Evolutionary conservation across 2,329 filamentous ascomycete genomes (phyloP).

Genomic region (Leptographium flavum): DNA sequence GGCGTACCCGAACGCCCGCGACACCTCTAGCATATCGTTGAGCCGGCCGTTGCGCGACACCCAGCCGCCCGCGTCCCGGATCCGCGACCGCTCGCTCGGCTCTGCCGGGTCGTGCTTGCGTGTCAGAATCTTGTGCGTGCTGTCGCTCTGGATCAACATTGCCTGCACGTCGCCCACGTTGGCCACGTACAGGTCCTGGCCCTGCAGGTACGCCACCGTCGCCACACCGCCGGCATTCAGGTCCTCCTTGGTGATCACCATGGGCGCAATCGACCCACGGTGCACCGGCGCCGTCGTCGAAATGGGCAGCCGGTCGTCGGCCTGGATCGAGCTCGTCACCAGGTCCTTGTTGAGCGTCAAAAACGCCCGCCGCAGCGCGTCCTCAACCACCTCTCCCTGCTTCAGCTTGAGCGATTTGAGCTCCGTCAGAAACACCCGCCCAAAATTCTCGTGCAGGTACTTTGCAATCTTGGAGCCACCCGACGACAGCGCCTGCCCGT

Average conservation of each 20-base stretch:
- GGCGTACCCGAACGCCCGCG: constrained; percentile 87
- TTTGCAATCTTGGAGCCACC: constrained; percentile 94
- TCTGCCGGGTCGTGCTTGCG: constrained; percentile 90
- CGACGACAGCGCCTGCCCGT: constrained; percentile 76
- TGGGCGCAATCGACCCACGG: constrained; percentile 51
- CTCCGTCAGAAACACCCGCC: constrained; percentile 68
- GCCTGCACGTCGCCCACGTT: constrained; percentile 94
- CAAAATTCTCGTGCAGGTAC: constrained; percentile 92
- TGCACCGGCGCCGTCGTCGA: constrained; percentile 36
- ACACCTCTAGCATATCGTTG: constrained; percentile 84
- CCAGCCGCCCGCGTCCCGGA: constrained; percentile 88
- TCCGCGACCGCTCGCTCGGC: constrained; percentile 67
- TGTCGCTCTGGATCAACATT: constrained; percentile 85
- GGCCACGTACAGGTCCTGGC: constrained; percentile 81
- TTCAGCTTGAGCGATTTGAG: constrained; percentile 55
- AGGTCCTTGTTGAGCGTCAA: constrained; percentile 87
- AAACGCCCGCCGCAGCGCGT: constrained; percentile 78
- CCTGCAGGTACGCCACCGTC: constrained; percentile 78
- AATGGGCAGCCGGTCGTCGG: constrained; percentile 26
- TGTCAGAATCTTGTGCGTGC: constrained; percentile 69
- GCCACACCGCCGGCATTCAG: constrained; percentile 82
- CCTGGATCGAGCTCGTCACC: constrained; percentile 68
- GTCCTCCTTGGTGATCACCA: constrained; percentile 78
- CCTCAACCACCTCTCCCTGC: constrained; percentile 59
- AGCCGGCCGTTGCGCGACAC: constrained; percentile 89